A percentile compares a stretch with the other conserved stretches of the same genome.
These are phyloP conservation scores for Sphagnurus paluster DNA, from an alignment of 1,284 basidiomycete genomes.

Conservation along the genomic window DNA sequence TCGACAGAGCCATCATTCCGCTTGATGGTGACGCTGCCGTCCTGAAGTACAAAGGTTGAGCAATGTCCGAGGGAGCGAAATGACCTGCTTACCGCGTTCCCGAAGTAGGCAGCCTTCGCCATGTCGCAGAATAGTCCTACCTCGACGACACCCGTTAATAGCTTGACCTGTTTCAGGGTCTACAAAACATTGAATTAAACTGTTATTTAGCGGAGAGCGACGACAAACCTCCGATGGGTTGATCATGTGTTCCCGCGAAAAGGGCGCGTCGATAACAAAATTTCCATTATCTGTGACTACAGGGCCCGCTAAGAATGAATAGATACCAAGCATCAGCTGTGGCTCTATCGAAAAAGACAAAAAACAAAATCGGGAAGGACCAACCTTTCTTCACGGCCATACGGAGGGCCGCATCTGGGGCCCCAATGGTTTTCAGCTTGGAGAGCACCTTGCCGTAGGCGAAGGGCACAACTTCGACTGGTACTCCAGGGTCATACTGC, in stretches of 20 bases:
- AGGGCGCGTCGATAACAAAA: conserved; percentile 93
- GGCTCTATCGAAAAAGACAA: conserved; percentile 1
- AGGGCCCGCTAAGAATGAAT: conserved; percentile 67
- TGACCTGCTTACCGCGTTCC: conserved; percentile 67
- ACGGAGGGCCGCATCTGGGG: conserved; percentile 68
- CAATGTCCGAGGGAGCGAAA: not conserved
- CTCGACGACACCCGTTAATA: conserved; percentile 96
- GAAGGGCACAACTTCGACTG: conserved; percentile 96
- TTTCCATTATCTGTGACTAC: conserved; percentile 97
- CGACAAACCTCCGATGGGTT: conserved; percentile 66
- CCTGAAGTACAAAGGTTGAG: conserved; percentile 29
- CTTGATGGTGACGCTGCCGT: conserved; percentile 57
- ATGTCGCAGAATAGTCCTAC: conserved; percentile 95
- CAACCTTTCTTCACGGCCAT: conserved; percentile 79
- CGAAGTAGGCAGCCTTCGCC: conserved; percentile 97
- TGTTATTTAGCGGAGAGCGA: not conserved
- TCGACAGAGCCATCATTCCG: conserved; percentile 48
- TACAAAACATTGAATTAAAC: conserved; percentile 27
- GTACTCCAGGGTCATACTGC: conserved; percentile 88
- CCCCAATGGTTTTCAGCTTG: conserved; percentile 66
- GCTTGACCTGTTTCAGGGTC: conserved; percentile 77
- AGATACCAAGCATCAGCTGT: too few species aligned
- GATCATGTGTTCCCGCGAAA: conserved; percentile 67
- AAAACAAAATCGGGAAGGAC: not conserved
- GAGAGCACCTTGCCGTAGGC: conserved; percentile 88